Evolutionary conservation across 2,329 filamentous ascomycete species (phyloP).

Genomic region (Zasmidium cellare): DNA sequence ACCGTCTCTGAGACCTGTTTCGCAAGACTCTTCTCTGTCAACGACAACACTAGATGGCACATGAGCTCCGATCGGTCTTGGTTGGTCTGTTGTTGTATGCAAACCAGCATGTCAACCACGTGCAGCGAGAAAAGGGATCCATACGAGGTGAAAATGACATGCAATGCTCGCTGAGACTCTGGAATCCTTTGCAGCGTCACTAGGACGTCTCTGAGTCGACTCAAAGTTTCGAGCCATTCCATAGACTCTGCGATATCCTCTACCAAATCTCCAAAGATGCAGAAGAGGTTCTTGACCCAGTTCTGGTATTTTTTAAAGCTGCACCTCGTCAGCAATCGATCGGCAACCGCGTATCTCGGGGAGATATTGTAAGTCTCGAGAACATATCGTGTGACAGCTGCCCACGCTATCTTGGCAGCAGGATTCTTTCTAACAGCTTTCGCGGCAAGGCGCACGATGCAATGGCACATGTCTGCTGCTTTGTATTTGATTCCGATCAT

Average conservation of each 20-base stretch:
- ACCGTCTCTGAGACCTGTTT: background rate
- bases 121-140: background rate
- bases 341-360: background rate
- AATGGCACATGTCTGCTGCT: background rate
- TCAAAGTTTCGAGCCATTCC: background rate
- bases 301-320: conserved; percentile 1
- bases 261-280: conserved; percentile 1
- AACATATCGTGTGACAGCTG: background rate
- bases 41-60: background rate
- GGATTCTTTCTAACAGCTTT: background rate
- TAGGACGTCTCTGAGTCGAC: background rate
- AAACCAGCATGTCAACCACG: background rate
- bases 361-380: background rate
- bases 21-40: background rate
- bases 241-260: background rate
- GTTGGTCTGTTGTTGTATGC: background rate
- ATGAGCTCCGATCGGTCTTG: background rate
- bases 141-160: conserved; percentile 2
- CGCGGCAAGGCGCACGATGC: background rate
- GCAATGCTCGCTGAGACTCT: background rate
- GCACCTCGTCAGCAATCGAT: background rate
- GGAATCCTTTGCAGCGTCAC: background rate
- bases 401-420: background rate
- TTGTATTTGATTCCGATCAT: background rate
- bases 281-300: background rate